These are phyloP conservation scores for Delitschia confertaspora DNA, from an alignment of 495 filamentous ascomycete genomes.

Conservation along the genomic window DNA sequence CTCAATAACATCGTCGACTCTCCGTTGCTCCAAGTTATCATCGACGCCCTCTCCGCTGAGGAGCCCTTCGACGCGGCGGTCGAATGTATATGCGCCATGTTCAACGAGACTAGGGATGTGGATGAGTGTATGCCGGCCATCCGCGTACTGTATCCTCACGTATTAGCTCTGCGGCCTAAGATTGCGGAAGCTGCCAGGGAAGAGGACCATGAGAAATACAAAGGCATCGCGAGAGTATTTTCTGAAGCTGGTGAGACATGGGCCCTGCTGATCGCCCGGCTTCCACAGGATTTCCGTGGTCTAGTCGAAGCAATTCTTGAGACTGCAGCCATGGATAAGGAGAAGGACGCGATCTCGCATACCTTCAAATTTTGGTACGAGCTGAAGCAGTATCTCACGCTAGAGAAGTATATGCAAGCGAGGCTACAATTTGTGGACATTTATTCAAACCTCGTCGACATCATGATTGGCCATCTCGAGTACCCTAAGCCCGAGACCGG, in stretches of 20 bases:
- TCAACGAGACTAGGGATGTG: slow-evolving; percentile 86
- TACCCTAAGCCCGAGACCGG: slow-evolving; percentile 69
- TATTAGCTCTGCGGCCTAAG: slow-evolving; percentile 70
- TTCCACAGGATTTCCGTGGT: slow-evolving; percentile 70
- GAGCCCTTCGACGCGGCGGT: slow-evolving; percentile 79
- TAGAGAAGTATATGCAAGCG: slow-evolving; percentile 81
- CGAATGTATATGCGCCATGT: slow-evolving; percentile 84
- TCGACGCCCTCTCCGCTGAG: slow-evolving; percentile 66
- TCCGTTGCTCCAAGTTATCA: slow-evolving; percentile 69
- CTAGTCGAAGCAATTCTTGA: slow-evolving; percentile 86
- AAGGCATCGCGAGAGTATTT: slow-evolving; percentile 79
- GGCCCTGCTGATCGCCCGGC: slow-evolving; percentile 78
- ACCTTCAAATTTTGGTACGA: slow-evolving; percentile 99
- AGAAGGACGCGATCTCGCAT: slow-evolving; percentile 77
- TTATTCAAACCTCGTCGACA: slow-evolving; percentile 79
- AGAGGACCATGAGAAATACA: slow-evolving; percentile 81
- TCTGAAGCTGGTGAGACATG: slow-evolving; percentile 91
- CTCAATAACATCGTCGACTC: slow-evolving; percentile 76
- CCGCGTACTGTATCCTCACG: slow-evolving; percentile 70
- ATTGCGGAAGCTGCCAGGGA: slow-evolving; percentile 65
- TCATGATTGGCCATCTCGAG: slow-evolving; percentile 86
- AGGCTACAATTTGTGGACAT: slow-evolving; percentile 64
- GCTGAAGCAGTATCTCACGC: slow-evolving; percentile 85
- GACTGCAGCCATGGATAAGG: slow-evolving; percentile 76
- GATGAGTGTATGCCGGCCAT: slow-evolving; percentile 77